A percentile compares a stretch with the other conserved stretches of the same genome.
Evolutionary conservation across 208 protist genomes (phyloP).

Genomic region (Acanthamoeba culbertsoni): DNA sequence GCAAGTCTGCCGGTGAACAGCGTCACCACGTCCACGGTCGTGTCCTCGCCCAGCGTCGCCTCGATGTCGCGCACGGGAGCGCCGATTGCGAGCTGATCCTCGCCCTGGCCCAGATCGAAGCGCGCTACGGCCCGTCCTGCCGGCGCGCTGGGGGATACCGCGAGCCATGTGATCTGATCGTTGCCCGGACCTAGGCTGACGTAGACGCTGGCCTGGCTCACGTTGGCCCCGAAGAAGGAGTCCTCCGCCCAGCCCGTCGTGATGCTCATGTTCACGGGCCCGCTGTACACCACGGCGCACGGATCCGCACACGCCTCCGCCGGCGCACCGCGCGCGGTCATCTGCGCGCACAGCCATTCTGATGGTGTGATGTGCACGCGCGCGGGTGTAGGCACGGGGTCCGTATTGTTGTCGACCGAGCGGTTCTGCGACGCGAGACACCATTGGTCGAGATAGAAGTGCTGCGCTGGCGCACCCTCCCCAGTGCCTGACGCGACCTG

Average conservation of each 20-base stretch:
- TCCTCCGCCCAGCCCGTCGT: background rate
- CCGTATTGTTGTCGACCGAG: background rate
- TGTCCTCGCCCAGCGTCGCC: background rate
- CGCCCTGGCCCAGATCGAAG: background rate
- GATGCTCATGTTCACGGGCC: background rate
- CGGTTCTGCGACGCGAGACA: background rate
- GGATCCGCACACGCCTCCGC: background rate
- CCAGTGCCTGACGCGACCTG: background rate
- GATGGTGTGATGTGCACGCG: background rate
- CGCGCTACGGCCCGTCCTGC: background rate
- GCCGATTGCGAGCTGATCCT: background rate
- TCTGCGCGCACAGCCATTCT: background rate
- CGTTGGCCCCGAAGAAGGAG: background rate
- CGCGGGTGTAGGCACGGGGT: too few species aligned
- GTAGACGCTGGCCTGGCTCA: background rate
- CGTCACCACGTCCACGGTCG: background rate
- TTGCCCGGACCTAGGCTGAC: background rate
- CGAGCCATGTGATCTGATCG: background rate
- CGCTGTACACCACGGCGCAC: background rate
- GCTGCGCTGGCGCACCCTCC: background rate
- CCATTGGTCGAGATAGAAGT: background rate
- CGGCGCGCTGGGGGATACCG: background rate
- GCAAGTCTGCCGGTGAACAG: background rate
- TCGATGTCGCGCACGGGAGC: background rate
- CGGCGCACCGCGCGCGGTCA: background rate